Evolutionary conservation across 495 filamentous ascomycete species (phyloP).

Genomic region (Penicilliopsis zonata): DNA sequence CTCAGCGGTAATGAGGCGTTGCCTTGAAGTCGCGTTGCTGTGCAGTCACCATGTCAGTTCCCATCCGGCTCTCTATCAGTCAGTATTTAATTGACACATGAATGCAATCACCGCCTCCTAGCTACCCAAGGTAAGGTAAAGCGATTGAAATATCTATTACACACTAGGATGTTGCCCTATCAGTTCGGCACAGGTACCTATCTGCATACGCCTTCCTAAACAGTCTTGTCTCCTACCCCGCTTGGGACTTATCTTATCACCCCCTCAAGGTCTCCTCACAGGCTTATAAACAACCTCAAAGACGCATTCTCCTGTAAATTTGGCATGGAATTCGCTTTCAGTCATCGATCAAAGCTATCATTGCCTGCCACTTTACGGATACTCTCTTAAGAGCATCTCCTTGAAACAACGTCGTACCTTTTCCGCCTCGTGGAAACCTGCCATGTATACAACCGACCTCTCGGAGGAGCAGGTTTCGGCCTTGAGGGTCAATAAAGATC

Average conservation of each 20-base stretch:
- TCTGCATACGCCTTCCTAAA: too few relatives aligned
- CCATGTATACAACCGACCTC: conserved; percentile 29
- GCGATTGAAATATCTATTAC: too few relatives aligned
- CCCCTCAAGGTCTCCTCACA: background rate
- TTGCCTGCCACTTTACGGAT: background rate
- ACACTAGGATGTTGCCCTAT: too few relatives aligned
- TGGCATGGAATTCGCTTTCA: conserved; percentile 1
- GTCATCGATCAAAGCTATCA: background rate
- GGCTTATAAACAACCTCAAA: conserved; percentile 1
- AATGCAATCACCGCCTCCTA: too few relatives aligned
- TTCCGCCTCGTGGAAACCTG: conserved; percentile 12
- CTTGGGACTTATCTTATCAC: conserved; percentile 6
- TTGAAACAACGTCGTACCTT: conserved; percentile 11
- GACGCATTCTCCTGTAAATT: background rate
- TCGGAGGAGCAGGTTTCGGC: conserved; percentile 28
- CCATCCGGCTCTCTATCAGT: too few relatives aligned
- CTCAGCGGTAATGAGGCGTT: too few relatives aligned
- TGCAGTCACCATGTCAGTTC: too few relatives aligned
- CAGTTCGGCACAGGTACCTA: too few relatives aligned
- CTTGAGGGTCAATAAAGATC: conserved; percentile 44
- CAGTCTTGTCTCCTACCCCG: too few relatives aligned
- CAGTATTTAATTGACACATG: too few relatives aligned
- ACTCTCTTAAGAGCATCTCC: conserved; percentile 2
- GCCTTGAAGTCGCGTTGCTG: too few relatives aligned
- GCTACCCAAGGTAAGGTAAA: too few relatives aligned